Percentiles rank a stretch among this genome's conserved stretches.
phyloP scores from a whole-genome alignment of 768 basidiomycete genomes.

The Panaeolus papilionaceus region DNA sequence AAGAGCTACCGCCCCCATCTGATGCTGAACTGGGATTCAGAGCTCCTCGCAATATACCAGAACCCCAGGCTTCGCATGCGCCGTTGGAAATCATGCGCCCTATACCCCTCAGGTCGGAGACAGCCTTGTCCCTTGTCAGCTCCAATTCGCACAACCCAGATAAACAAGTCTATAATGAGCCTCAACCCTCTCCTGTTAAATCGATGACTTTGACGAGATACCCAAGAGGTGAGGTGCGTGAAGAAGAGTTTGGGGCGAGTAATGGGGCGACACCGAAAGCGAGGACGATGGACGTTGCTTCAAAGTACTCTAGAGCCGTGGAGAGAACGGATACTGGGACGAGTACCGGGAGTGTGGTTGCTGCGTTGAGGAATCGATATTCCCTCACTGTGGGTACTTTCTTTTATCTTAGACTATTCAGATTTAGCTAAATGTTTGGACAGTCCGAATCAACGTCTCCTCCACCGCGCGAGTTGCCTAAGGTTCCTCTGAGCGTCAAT shows the following conservation, averaged over 20 bases:
- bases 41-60: conserved; percentile 15
- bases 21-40: conserved; percentile 21
- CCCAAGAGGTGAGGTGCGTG: neutral
- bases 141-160: neutral
- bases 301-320: conserved; percentile 37
- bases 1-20: conserved; percentile 19
- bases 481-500: conserved; percentile 66
- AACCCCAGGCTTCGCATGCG: conserved; percentile 6
- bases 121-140: neutral
- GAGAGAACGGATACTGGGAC: conserved; percentile 60
- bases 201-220: neutral
- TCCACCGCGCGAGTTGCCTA: conserved; percentile 65
- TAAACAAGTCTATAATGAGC: neutral
- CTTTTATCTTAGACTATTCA: neutral
- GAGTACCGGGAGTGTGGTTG: conserved; percentile 66
- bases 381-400: conserved; percentile 54
- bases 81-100: conserved; percentile 23
- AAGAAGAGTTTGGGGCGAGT: conserved; percentile 25
- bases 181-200: neutral
- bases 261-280: conserved; percentile 28
- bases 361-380: conserved; percentile 72
- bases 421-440: conserved; percentile 19
- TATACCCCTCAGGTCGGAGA: conserved; percentile 23
- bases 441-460: conserved; percentile 61
- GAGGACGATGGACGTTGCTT: conserved; percentile 34